Base-by-base conservation (phyloP, 148 eudicot species). In the Camellia granthamiana region DNA sequence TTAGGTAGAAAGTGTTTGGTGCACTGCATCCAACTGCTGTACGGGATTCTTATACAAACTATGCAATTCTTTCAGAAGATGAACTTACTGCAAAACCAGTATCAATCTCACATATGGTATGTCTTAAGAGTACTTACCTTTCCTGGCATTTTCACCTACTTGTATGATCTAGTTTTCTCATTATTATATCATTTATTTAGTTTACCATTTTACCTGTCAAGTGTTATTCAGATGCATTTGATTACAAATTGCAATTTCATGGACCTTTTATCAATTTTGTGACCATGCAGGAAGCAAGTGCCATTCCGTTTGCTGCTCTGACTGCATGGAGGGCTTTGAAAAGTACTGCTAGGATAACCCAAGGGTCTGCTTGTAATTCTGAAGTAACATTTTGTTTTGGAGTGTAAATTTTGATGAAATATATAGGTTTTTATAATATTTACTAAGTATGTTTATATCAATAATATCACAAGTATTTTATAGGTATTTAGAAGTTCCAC, bases 281-380 rank as follows among this genome's bases (percentile, higher is more conserved):
- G 64, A 69, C 46, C 69, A 71, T 79, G 86, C 90, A 96, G 99
- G 97, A 95, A 81, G 94, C 97, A 69, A 88, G 94, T 84, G 97
- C 91, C 6, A 93, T 95, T 79, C 97, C 99, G 80, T 95, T 95
- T 87, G 97, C 97, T 85, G 94, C 99, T 23, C 88, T 95, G 87
- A 93, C 99, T 80, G 99, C 99, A 84, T 95, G 99, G 99, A 93
- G 99, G 75, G 99, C 97, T 54, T 82, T 95, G 51, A 91, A 85
- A 81, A 87, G 93, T 82, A 91, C 89, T 23, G 99, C 99, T 79
- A 89, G 92, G 84, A 92, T 93, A 77, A 84, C 87, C 42, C 30
- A 90, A 77, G 99, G 99, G 99, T 96, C 89, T 80, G 89, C 73
- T 63, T 79, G 13, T 69, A 41, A 59, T 76, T 70, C 59, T 72